Base-by-base conservation (phyloP, 257 asterid species). In the Petunia secreta region DNA sequence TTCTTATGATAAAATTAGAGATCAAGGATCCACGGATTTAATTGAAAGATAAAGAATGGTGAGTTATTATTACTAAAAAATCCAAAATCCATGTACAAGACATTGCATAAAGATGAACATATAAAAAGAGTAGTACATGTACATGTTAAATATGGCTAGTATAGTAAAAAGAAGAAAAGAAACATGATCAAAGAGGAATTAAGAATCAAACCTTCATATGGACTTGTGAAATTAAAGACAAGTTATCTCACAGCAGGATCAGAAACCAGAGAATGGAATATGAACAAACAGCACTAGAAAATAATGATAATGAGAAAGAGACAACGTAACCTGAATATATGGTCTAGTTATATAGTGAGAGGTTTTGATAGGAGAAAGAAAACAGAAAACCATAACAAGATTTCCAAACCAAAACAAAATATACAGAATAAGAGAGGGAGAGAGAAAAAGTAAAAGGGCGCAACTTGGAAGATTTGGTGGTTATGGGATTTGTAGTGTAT, bases 141-240 rank as follows among this genome's bases (percentile, higher is more conserved):
- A 25, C 25, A 25, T 25, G 25, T 25, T 25, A 25, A 25, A 25
- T 25, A 25, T 25, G 25, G 25, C 25, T 25, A 25, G 25, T 25
- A 25, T 25, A 25, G 25, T 25, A 25, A 25, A 25, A 53, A 53
- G 13, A 16, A 55, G 9, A 8, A 62, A 62, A 52, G 11, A 2
- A 38, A 4, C 46, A 63, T 4, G 50, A 39, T 38, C 8, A 65
- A 39, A 65, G 52, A 48, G 43, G 80, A 82, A 78, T 10, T 44
- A 76, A 85, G 84, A 82, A 86, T 59, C 87, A 80, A 74, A 92
- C 97, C 97, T 92, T 92, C 92, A 90, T 88, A 75, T 82, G 74
- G 37, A 75, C 37, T 15, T 54, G 4, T 65, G 36, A 65, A 65
- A 38, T 40, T 40, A 63, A 57, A 41, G 75, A 62, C 11, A 63